phyloP scores from a whole-genome alignment of 495 filamentous ascomycete species.

The Neurospora sp. region DNA sequence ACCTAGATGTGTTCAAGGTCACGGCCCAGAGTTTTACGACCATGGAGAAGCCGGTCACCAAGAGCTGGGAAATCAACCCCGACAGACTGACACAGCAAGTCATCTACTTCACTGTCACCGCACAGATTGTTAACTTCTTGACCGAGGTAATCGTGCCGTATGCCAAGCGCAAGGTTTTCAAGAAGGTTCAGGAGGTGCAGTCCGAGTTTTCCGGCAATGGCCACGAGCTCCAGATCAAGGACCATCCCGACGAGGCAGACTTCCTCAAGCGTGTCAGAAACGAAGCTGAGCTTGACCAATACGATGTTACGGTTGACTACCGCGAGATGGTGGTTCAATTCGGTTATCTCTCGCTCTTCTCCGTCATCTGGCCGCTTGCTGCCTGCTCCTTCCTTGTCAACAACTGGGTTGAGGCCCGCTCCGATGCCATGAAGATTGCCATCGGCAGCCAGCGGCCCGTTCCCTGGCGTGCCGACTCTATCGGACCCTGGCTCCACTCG shows the following conservation, averaged over 20 bases:
- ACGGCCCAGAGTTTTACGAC: slow-evolving; percentile 66
- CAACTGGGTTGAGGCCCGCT: slow-evolving; percentile 92
- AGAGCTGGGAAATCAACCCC: slow-evolving; percentile 75
- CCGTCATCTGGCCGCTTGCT: slow-evolving; percentile 84
- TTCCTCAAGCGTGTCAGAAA: slow-evolving; percentile 75
- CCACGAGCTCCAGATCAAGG: slow-evolving; percentile 34
- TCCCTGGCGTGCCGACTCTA: slow-evolving; percentile 80
- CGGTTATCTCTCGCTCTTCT: slow-evolving; percentile 82
- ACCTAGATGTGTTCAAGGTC: slow-evolving; percentile 76
- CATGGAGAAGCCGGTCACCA: slow-evolving; percentile 58
- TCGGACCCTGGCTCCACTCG: slow-evolving; percentile 87
- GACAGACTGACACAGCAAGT: slow-evolving; percentile 80
- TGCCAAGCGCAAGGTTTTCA: slow-evolving; percentile 62
- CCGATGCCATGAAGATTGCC: slow-evolving; percentile 91
- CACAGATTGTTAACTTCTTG: slow-evolving; percentile 79
- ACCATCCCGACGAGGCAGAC: slow-evolving; percentile 60
- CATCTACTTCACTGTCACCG: slow-evolving; percentile 94
- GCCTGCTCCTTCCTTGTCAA: slow-evolving; percentile 84
- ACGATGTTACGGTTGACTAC: slow-evolving; percentile 81
- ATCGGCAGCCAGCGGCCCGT: slow-evolving; percentile 79
- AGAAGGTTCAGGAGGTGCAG: slow-evolving; percentile 64
- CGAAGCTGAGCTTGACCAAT: slow-evolving; percentile 75
- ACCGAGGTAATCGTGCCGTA: slow-evolving; percentile 83
- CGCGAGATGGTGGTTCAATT: slow-evolving; percentile 95
- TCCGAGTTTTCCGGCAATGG: slow-evolving; percentile 37